Conservation (phyloP, 2,329 filamentous ascomycete species). For the Exophiala lecanii-corni region DNA sequence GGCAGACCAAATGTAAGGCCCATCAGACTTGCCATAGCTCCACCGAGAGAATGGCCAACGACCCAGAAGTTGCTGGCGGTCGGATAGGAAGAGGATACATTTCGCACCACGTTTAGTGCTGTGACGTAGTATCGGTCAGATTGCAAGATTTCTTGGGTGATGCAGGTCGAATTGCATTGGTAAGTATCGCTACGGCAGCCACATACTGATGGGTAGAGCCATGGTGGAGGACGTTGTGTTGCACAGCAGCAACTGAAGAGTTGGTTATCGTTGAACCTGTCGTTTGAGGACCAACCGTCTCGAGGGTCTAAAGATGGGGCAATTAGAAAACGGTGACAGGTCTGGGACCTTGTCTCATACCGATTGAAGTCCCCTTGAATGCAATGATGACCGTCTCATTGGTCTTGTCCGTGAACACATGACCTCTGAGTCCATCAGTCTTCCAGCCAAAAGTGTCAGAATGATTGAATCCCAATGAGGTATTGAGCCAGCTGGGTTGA, state of each 20-base stretch:
- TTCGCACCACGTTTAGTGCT: constrained; percentile 12
- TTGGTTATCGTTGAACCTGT: constrained; percentile 22
- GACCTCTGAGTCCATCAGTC: constrained; percentile 20
- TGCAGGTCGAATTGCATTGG: constrained; percentile 22
- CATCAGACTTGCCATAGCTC: constrained; percentile 18
- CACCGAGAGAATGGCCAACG: constrained; percentile 24
- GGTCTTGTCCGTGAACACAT: constrained; percentile 19
- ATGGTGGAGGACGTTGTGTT: constrained; percentile 19
- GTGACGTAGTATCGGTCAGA: constrained; percentile 21
- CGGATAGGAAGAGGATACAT: constrained; percentile 17
- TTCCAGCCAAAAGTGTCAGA: constrained; percentile 22
- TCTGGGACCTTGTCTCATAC: too few relatives aligned
- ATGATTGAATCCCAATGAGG: constrained; percentile 20
- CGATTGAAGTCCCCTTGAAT: constrained; percentile 22
- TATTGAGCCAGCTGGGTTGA: constrained; percentile 22
- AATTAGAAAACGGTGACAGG: background rate
- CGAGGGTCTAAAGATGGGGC: constrained; percentile 7
- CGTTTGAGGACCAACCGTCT: constrained; percentile 10
- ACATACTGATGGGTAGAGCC: constrained; percentile 20
- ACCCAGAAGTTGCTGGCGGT: constrained; percentile 15
- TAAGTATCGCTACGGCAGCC: constrained; percentile 18
- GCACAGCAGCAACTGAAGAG: constrained; percentile 26
- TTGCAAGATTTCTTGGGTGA: constrained; percentile 14
- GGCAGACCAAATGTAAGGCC: constrained; percentile 20
- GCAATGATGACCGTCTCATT: constrained; percentile 22